Evolutionary conservation across 495 filamentous ascomycete species (phyloP).

Genomic region (Hyaloscypha bicolor): DNA sequence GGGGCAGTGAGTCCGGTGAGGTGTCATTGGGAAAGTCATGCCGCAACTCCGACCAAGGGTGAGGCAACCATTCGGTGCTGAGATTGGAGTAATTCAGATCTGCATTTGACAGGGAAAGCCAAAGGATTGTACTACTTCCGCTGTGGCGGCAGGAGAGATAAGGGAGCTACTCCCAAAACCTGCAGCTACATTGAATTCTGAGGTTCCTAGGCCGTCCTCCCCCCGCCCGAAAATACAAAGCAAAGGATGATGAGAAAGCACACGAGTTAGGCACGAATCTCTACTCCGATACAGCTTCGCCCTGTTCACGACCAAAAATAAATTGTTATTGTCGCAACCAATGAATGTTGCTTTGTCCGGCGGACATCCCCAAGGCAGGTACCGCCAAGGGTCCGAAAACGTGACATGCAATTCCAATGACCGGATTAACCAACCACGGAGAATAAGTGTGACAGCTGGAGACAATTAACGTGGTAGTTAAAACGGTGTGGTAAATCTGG

Average conservation of each 20-base stretch:
- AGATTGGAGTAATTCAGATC: not conserved
- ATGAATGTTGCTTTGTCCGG: not conserved
- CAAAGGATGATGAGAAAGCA: not conserved
- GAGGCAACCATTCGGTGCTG: not conserved
- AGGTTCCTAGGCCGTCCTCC: not conserved
- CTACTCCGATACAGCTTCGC: not conserved
- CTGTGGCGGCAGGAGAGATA: not conserved
- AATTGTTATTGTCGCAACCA: not conserved
- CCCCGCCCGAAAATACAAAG: not conserved
- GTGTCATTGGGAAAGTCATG: not conserved
- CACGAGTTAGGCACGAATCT: not conserved
- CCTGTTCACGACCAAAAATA: not conserved
- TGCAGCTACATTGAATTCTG: not conserved
- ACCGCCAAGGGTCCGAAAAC: slow-evolving; percentile 2
- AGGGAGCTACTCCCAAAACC: not conserved
- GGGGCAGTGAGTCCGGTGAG: not conserved
- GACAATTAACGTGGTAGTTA: not conserved
- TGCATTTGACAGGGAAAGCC: not conserved
- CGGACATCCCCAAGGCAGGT: slow-evolving; percentile 5
- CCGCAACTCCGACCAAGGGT: not conserved
- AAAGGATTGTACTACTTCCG: not conserved
- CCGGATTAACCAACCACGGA: not conserved
- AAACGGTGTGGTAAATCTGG: not conserved
- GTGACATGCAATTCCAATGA: not conserved
- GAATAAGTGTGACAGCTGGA: not conserved